Base-by-base conservation (phyloP, 2,329 filamentous ascomycete species). In the Blumeria graminis region DNA sequence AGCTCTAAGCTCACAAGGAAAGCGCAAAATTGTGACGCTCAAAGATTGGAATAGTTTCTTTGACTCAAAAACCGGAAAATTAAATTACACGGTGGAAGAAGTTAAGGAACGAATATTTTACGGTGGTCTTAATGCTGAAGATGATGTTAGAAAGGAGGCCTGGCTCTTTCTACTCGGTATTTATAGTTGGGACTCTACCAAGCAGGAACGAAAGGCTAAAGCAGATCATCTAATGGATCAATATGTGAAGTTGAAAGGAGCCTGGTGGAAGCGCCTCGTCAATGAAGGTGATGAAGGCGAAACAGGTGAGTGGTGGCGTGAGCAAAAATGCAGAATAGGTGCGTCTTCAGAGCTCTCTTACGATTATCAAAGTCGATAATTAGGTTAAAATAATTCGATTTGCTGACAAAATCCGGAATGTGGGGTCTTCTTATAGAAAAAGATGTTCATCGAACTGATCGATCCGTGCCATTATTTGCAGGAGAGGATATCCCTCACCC, bases 41-140 rank as follows among this genome's bases (percentile, higher is more conserved):
- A 76, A 84, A 60, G 92, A 98, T 68, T 98, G 92, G 92, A 80
- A 83, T n/a, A 76, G 74, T 0, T 96, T 87, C 66, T 96, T 98
- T 63, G 87, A 96, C 62, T 69, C 75, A 1, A 72, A 71, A 3
- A 84, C 80, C 0, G 92, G 92, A 0, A 75, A 81, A 46, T 70
- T 98, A 1, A 77, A 83, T 3, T 71, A 94, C 50, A 96, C 89
- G 0, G 74, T 82, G 3, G 87, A 95, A 62, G 92, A 98, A 67
- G 88, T 94, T 61, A 98, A 96, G 68, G 90, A 96, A 66, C 78
- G 92, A n/a, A 78, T 98, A 57, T 98, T 96, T 67, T 92, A 96
- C 65, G 92, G 92, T 33, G 92, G 92, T 0, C 72, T 98, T 0
- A 82, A 94, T 65, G 71, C 85, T 0, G 84, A 94, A 14, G 90